Conservation (phyloP, 805 yeast species). For the Pichia paraexigua region DNA sequence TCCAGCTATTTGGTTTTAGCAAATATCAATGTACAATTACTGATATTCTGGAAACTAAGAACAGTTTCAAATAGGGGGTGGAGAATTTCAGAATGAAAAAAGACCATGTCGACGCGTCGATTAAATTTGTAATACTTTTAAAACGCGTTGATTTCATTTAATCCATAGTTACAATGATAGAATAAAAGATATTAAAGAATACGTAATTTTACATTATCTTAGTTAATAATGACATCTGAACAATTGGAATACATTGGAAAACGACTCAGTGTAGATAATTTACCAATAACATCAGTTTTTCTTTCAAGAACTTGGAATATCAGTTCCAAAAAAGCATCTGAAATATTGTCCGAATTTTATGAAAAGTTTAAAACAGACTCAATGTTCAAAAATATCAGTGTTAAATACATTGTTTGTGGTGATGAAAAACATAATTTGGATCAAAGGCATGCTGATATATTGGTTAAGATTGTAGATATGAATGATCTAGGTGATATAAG, state of each 20-base stretch:
- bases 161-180: no score
- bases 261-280: conserved; percentile 9
- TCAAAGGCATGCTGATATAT: not conserved
- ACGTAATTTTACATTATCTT: no score
- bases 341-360: conserved; percentile 17
- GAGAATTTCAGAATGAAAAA: no score
- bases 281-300: conserved; percentile 21
- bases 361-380: conserved; percentile 11
- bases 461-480: conserved; percentile 9
- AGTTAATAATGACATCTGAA: not conserved
- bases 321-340: conserved; percentile 14
- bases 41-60: no score
- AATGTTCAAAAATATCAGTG: conserved; percentile 7
- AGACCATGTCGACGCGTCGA: not conserved
- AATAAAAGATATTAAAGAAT: no score
- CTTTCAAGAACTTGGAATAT: conserved; percentile 18
- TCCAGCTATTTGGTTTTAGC: not conserved
- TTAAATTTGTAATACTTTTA: no score
- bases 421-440: not conserved
- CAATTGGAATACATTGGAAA: not conserved
- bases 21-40: not conserved
- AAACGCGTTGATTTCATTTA: not conserved
- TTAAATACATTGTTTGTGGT: conserved; percentile 13
- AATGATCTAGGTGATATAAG: conserved; percentile 14
- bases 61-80: not conserved